Evolutionary conservation across 1,284 basidiomycete species (phyloP), one percentile per base, ranked within the genome.

Genomic region (Cronartium quercuum): DNA sequence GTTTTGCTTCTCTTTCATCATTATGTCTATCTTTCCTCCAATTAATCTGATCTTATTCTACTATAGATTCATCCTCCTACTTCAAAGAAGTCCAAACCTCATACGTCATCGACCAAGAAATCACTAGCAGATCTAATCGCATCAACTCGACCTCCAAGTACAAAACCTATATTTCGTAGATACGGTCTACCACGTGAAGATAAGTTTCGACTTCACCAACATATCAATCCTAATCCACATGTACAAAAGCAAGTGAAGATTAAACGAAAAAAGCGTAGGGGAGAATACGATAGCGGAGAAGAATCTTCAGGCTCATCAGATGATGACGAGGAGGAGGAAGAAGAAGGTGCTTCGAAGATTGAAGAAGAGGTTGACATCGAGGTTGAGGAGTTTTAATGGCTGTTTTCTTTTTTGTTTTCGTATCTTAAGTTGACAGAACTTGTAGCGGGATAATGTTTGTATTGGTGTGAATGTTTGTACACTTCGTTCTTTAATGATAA

Each of bases 321-420:
- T 29, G 71, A 75, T 29, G 78, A 77, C 65, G 77, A 78, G 4
- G 63, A 79, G 0, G 76, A 77, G 4, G 64, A 69, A 21, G 66
- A 67, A 40, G 64, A 63, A 0, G 76, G 74, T 1, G 75, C 77
- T 15, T 71, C 76, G 7, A 24, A 76, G 70, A 6, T 77, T 75
- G 38, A 73, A 77, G 34, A 77, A 68, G 6, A 76, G 75, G 37
- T 78, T 77, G 35, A 74, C 67, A 6, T 68, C 76, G 15, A 69
- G 24, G 18, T 55, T 13, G 70, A 68, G 18, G 51, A 55, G 51
- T 55, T 21, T 55, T 55, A 55, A 55, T n/a, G n/a, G n/a, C n/a
- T n/a, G 9, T 44, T 44, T 12, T 47, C 44, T 9, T 9, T 44
- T 9, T 44, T 44, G 9, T 44, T 44, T 9, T 44, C 12, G 13